These are phyloP conservation scores for Naganishia albida DNA, from an alignment of 1,284 basidiomycete species.

Conservation along the genomic window DNA sequence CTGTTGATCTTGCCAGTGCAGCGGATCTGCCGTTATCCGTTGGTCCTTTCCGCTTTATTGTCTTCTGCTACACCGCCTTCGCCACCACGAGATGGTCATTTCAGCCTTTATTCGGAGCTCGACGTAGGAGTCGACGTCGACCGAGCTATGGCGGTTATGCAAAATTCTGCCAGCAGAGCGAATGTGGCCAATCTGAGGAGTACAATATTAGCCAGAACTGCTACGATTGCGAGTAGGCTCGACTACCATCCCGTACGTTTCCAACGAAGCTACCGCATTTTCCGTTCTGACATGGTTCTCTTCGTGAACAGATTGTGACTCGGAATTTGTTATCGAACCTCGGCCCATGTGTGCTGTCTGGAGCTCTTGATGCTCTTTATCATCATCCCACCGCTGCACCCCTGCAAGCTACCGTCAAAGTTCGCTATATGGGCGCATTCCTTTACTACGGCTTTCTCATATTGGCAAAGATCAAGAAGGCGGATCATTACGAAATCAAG, in stretches of 20 bases:
- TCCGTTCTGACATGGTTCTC: conserved; percentile 2
- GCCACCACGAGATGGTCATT: conserved; percentile 15
- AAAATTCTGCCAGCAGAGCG: conserved; percentile 61
- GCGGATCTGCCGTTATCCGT: conserved; percentile 85
- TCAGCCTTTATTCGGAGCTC: conserved; percentile 31
- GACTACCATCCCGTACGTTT: conserved; percentile 46
- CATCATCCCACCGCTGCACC: conserved; percentile 57
- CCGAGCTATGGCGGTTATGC: conserved; percentile 57
- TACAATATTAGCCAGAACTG: conserved; percentile 67
- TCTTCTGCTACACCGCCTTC: conserved; percentile 28
- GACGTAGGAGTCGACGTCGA: conserved; percentile 49
- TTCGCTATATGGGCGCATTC: conserved; percentile 85
- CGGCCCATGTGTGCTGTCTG: conserved; percentile 72
- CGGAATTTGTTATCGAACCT: conserved; percentile 66
- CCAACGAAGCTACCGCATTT: not conserved
- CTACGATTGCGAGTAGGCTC: conserved; percentile 67
- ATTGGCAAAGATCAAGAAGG: conserved; percentile 78
- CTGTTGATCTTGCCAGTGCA: conserved; percentile 88
- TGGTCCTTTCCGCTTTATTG: conserved; percentile 75
- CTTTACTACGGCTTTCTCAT: conserved; percentile 82
- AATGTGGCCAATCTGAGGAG: conserved; percentile 61
- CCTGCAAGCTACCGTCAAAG: conserved; percentile 60
- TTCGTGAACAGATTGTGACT: conserved; percentile 41
- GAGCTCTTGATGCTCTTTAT: conserved; percentile 79
- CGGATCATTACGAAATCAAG: conserved; percentile 75